phyloP scores from a whole-genome alignment of 2,329 filamentous ascomycete species.

The Setomelanomma holmii region DNA sequence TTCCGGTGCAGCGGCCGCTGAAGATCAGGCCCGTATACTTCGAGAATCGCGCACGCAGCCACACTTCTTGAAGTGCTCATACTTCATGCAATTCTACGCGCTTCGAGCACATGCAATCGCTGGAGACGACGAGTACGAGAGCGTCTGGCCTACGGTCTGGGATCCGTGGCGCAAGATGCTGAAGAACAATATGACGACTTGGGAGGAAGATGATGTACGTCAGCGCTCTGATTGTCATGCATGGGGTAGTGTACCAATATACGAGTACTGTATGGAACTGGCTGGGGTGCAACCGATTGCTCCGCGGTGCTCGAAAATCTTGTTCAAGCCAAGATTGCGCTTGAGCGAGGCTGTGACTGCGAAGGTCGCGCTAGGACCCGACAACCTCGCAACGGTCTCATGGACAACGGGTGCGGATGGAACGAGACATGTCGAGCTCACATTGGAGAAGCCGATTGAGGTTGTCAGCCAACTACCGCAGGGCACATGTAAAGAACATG shows the following conservation, averaged over 20 bases:
- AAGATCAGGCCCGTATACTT: neutral
- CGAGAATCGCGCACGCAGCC: neutral
- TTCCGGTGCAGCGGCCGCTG: neutral
- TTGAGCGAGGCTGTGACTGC: neutral
- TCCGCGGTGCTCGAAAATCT: constrained; percentile 14
- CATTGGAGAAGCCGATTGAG: neutral
- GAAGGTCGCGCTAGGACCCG: neutral
- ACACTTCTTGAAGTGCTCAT: neutral
- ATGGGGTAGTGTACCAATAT: constrained; percentile 54
- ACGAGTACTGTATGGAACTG: constrained; percentile 52
- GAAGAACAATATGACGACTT: constrained; percentile 47
- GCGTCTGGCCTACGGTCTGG: constrained; percentile 30
- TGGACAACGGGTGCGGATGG: neutral
- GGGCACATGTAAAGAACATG: neutral
- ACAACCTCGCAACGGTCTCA: neutral
- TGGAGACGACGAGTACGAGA: constrained; percentile 45
- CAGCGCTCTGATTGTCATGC: constrained; percentile 55
- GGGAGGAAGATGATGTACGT: constrained; percentile 53
- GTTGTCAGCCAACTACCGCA: neutral
- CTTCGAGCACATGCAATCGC: constrained; percentile 48
- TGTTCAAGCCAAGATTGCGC: constrained; percentile 1
- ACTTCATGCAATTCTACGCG: constrained; percentile 43
- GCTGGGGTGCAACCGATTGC: constrained; percentile 27
- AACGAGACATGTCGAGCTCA: neutral
- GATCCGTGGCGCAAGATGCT: constrained; percentile 50